Conservation (phyloP, 164 flowering plant species). For the Brasenia schreberi region DNA sequence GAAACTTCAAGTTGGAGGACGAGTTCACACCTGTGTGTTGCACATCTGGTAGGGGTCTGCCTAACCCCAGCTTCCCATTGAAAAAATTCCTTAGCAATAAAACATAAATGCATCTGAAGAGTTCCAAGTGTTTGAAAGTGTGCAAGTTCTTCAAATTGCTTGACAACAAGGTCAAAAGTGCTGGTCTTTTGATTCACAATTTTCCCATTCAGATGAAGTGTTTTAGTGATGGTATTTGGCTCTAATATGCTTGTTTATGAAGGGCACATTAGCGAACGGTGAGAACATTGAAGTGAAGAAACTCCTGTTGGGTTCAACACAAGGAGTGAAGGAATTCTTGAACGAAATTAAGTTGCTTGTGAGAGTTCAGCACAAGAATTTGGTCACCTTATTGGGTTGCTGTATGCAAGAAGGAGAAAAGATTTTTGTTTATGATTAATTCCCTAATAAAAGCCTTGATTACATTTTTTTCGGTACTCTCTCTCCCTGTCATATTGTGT, state of each 20-base stretch:
- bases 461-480: constrained; percentile 15
- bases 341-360: constrained; percentile 14
- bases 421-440: constrained; percentile 16
- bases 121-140: too few relatives aligned
- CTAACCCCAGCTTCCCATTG: too few relatives aligned
- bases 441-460: constrained; percentile 15
- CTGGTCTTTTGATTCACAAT: too few relatives aligned
- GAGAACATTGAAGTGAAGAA: constrained; percentile 18
- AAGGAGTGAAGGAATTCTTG: constrained; percentile 14
- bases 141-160: too few relatives aligned
- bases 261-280: constrained; percentile 14
- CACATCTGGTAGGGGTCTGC: too few relatives aligned
- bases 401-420: constrained; percentile 13
- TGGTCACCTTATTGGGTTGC: constrained; percentile 15
- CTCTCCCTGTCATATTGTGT: background rate
- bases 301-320: constrained; percentile 9
- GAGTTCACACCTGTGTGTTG: too few relatives aligned
- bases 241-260: background rate
- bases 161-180: too few relatives aligned
- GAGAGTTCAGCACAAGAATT: constrained; percentile 16
- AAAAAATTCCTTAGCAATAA: too few relatives aligned
- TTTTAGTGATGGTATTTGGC: too few relatives aligned
- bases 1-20: too few relatives aligned
- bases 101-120: too few relatives aligned
- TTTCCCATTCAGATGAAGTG: too few relatives aligned